These are phyloP conservation scores for Penstemon barbatus DNA, from an alignment of 257 asterid species.

Conservation along the genomic window DNA sequence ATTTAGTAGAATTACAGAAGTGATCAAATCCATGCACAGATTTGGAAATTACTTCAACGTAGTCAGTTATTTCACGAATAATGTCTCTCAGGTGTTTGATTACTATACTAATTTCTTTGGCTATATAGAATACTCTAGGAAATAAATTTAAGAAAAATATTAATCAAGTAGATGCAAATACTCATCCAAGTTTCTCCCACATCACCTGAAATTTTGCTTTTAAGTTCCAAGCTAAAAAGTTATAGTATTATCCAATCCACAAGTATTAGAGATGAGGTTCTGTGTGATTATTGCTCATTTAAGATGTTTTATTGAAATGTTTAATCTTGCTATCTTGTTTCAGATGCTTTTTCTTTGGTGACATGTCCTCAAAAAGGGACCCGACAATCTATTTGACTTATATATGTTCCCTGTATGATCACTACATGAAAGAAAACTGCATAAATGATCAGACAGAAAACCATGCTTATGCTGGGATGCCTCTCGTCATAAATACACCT, in stretches of 20 bases:
- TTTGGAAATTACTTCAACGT: too few species aligned
- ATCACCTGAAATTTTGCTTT: too few species aligned
- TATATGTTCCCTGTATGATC: slow-evolving; percentile 59
- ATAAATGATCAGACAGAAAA: slow-evolving; percentile 25
- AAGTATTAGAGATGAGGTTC: neutral
- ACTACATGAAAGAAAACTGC: slow-evolving; percentile 51
- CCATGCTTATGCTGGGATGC: slow-evolving; percentile 26
- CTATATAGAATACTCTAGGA: too few species aligned
- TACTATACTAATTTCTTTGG: too few species aligned
- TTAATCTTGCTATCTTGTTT: slow-evolving; percentile 24
- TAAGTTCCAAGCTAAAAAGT: too few species aligned
- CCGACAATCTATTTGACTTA: slow-evolving; percentile 64
- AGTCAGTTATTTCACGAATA: too few species aligned
- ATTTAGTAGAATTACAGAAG: neutral
- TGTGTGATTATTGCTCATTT: neutral
- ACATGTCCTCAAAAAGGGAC: slow-evolving; percentile 87
- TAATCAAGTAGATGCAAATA: too few species aligned
- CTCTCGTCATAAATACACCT: slow-evolving; percentile 87
- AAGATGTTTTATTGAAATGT: slow-evolving; percentile 10
- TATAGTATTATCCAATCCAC: too few species aligned
- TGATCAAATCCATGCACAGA: too few species aligned
- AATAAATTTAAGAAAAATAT: too few species aligned
- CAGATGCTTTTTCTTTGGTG: slow-evolving; percentile 97
- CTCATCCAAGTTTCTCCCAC: too few species aligned
- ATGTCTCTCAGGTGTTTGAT: too few species aligned